These are phyloP conservation scores for Serendipita sp. DNA, from an alignment of 768 basidiomycete species.

Conservation along the genomic window DNA sequence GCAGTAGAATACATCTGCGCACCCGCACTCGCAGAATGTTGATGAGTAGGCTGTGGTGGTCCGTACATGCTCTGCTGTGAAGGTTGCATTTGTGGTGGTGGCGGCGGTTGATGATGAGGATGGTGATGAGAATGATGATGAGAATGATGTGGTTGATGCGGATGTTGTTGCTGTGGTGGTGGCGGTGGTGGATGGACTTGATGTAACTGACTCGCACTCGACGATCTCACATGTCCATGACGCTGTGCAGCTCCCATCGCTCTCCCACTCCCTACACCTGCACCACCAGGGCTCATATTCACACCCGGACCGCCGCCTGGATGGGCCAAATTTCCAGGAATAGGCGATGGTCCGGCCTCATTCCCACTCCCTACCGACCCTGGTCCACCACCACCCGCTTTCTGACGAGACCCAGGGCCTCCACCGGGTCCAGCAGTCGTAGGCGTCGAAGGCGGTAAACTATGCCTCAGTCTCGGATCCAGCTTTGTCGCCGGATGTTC, in stretches of 20 bases:
- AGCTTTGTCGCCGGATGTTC: slow-evolving; percentile 2
- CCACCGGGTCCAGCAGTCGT: not conserved
- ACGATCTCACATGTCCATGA: not conserved
- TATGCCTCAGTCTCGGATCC: slow-evolving; percentile 1
- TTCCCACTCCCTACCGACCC: not conserved
- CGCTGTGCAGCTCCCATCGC: not conserved
- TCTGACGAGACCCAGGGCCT: not conserved
- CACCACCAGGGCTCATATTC: not conserved
- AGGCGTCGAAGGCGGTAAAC: not conserved
- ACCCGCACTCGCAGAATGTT: not conserved
- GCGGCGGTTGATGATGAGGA: no score
- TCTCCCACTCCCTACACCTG: no score
- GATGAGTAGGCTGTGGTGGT: not conserved
- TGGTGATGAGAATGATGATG: no score
- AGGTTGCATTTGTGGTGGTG: no score
- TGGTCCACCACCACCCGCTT: no score
- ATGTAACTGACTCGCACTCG: not conserved
- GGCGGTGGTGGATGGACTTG: not conserved
- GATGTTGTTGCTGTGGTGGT: no score
- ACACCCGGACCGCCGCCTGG: not conserved
- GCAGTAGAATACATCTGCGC: not conserved
- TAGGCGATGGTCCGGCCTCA: not conserved
- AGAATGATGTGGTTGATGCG: no score
- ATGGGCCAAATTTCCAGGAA: not conserved
- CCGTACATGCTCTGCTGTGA: no score